Conservation (phyloP, 2,329 filamentous ascomycete species). For the Thermoascus crustaceus region DNA sequence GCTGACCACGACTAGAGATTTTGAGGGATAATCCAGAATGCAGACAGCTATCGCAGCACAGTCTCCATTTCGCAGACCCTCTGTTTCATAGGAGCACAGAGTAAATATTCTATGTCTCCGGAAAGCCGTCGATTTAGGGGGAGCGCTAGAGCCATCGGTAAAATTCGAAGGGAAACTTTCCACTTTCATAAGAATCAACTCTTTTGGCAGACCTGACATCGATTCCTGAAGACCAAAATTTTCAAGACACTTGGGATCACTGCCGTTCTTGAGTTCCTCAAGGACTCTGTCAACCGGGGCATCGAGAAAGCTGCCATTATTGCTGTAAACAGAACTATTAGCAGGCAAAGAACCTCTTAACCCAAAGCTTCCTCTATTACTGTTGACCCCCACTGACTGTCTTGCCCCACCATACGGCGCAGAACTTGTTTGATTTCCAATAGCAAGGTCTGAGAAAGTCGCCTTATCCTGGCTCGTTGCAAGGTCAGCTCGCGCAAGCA, state of each 20-base stretch:
- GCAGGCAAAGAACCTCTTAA: too few relatives aligned
- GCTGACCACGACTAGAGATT: slow-evolving; percentile 58
- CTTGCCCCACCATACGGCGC: slow-evolving; percentile 44
- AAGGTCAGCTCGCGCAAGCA: slow-evolving; percentile 78
- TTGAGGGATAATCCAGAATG: slow-evolving; percentile 61
- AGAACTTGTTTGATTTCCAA: slow-evolving; percentile 31
- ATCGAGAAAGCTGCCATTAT: slow-evolving; percentile 56
- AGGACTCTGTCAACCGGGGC: slow-evolving; percentile 61
- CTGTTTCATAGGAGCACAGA: slow-evolving; percentile 42
- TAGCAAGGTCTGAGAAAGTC: slow-evolving; percentile 66
- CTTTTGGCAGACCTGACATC: slow-evolving; percentile 63
- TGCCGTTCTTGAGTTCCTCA: slow-evolving; percentile 56
- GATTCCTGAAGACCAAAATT: slow-evolving; percentile 65
- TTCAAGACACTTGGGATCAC: slow-evolving; percentile 59
- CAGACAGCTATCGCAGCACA: slow-evolving; percentile 43
- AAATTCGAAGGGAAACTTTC: slow-evolving; percentile 56
- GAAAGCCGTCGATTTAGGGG: slow-evolving; percentile 16
- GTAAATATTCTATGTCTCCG: slow-evolving; percentile 50
- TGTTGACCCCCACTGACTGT: slow-evolving; percentile 64
- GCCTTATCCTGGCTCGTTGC: slow-evolving; percentile 75
- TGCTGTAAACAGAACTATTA: slow-evolving; percentile 38
- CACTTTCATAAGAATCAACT: slow-evolving; percentile 64
- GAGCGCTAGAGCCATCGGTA: slow-evolving; percentile 21
- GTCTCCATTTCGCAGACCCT: slow-evolving; percentile 22
- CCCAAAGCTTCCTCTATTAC: slow-evolving; percentile 55